These are phyloP conservation scores for Skeletonema menzelii DNA, from an alignment of 108 stramenopile genomes.

Conservation along the genomic window DNA sequence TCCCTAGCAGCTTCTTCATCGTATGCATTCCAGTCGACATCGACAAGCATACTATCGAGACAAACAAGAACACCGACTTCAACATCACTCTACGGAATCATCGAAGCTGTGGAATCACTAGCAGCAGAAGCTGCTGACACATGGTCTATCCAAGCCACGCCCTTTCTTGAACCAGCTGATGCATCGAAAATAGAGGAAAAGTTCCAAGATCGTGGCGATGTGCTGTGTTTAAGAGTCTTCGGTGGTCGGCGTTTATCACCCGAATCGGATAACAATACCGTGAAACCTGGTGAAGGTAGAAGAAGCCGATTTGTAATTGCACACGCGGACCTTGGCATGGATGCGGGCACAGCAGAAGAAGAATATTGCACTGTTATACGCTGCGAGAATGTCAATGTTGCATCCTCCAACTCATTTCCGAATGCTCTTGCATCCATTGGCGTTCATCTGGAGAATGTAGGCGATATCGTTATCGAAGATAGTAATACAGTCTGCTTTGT, in stretches of 20 bases:
- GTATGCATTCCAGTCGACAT: too few relatives aligned
- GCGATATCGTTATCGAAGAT: constrained; percentile 38
- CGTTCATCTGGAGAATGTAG: constrained; percentile 33
- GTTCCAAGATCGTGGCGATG: constrained; percentile 38
- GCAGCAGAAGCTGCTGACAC: constrained; percentile 34
- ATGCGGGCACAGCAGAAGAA: constrained; percentile 28
- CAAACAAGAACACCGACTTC: too few relatives aligned
- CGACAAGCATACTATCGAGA: too few relatives aligned
- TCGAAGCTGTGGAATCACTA: constrained; percentile 27
- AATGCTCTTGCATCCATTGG: constrained; percentile 43
- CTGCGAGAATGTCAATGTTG: constrained; percentile 38
- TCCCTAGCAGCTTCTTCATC: too few relatives aligned
- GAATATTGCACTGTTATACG: constrained; percentile 39
- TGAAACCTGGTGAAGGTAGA: constrained; percentile 27
- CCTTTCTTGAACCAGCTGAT: constrained; percentile 37
- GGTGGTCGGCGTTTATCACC: constrained; percentile 32
- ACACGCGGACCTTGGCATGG: constrained; percentile 46
- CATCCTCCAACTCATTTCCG: constrained; percentile 35
- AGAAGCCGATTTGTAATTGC: constrained; percentile 39
- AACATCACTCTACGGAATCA: too few relatives aligned
- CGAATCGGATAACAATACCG: background rate
- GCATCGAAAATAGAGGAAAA: constrained; percentile 29
- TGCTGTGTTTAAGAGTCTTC: constrained; percentile 20
- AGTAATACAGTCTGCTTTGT: constrained; percentile 27
- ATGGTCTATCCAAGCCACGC: constrained; percentile 43